Evolutionary conservation across 176 grass and related monocot species (phyloP).

Genomic region (Chloris gayana): DNA sequence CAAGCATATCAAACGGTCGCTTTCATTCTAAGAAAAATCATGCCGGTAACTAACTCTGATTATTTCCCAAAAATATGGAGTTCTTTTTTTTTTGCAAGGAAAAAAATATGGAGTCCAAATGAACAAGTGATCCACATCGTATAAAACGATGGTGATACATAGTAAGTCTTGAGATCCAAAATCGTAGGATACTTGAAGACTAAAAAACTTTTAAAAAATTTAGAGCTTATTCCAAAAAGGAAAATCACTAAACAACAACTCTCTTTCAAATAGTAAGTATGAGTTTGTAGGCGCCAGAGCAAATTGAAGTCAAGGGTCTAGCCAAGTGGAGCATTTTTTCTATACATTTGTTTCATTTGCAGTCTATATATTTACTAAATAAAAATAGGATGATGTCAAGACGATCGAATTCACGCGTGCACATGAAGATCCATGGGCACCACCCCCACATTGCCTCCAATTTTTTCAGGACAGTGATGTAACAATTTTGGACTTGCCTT

Average conservation of each 20-base stretch:
- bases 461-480: constrained; percentile 5
- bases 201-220: background rate
- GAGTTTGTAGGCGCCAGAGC: background rate
- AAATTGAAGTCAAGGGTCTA: background rate
- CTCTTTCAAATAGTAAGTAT: background rate
- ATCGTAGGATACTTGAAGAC: no score
- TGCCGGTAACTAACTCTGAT: background rate
- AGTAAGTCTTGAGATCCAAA: no score
- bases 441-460: constrained; percentile 21
- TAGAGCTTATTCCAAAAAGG: background rate
- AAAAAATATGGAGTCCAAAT: background rate
- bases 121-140: background rate
- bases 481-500: constrained; percentile 1
- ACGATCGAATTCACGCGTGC: background rate
- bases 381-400: constrained; percentile 10
- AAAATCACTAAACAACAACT: no score
- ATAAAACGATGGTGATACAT: no score
- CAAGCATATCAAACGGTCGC: background rate
- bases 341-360: background rate
- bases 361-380: background rate
- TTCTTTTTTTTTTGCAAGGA: no score
- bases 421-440: background rate
- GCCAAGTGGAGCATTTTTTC: background rate
- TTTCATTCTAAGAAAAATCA: constrained; percentile 1
- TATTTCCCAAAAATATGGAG: background rate